A percentile compares a stretch with the other conserved stretches of the same genome.
Conservation (phyloP, 768 basidiomycete species). For the Pholiota molesta region DNA sequence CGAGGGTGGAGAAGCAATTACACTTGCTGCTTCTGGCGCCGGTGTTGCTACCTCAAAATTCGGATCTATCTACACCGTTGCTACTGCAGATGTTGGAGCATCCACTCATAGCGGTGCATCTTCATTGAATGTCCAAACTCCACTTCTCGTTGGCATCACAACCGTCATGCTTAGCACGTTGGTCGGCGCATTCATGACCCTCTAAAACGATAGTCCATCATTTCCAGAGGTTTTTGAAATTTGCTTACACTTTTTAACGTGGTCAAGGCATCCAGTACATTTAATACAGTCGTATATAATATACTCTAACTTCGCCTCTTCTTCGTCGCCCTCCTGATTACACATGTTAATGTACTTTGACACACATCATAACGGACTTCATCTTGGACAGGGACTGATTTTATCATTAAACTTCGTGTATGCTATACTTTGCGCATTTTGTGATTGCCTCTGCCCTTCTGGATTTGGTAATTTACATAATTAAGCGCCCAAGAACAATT, state of each 20-base stretch:
- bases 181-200: constrained; percentile 41
- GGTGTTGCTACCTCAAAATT: constrained; percentile 51
- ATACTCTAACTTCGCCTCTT: not conserved
- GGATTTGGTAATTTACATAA: not conserved
- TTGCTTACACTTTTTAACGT: not conserved
- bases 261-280: not conserved
- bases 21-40: constrained; percentile 50
- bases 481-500: not conserved
- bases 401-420: not conserved
- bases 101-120: constrained; percentile 16
- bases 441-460: not conserved
- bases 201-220: constrained; percentile 24
- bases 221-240: not conserved
- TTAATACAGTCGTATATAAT: not conserved
- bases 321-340: not conserved
- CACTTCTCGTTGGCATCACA: constrained; percentile 34
- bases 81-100: constrained; percentile 37
- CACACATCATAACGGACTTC: not conserved
- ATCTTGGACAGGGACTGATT: not conserved
- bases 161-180: constrained; percentile 43
- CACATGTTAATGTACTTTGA: not conserved
- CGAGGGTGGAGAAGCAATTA: constrained; percentile 60
- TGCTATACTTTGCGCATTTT: not conserved
- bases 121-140: constrained; percentile 30
- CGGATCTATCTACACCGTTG: constrained; percentile 56